A percentile compares a stretch with the other conserved stretches of the same genome.
phyloP scores from a whole-genome alignment of 108 stramenopile genomes.

The Parmales sp. region DNA sequence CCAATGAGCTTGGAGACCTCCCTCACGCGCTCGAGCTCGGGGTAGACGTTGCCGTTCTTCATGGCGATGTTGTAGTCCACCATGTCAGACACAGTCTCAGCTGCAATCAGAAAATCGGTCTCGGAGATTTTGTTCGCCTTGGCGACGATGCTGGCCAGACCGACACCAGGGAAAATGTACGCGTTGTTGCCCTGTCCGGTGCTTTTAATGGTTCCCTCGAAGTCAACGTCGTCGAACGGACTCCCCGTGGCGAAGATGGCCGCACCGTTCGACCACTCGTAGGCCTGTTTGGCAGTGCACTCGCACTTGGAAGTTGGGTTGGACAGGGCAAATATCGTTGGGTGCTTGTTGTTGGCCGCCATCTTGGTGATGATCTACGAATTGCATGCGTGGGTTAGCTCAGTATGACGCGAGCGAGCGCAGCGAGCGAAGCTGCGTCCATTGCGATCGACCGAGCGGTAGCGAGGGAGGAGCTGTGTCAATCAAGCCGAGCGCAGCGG shows the following conservation, averaged over 20 bases:
- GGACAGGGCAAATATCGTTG: slow-evolving; percentile 49
- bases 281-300: slow-evolving; percentile 51
- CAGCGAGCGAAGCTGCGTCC: no score
- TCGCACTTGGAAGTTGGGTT: slow-evolving; percentile 54
- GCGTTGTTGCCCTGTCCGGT: slow-evolving; percentile 24
- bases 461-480: no score
- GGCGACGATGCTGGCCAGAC: slow-evolving; percentile 23
- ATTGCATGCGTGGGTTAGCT: slow-evolving; percentile 19
- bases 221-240: slow-evolving; percentile 36
- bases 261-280: slow-evolving; percentile 39
- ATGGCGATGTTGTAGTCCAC: neutral
- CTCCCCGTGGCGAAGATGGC: slow-evolving; percentile 40
- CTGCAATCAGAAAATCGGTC: neutral
- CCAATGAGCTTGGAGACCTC: neutral
- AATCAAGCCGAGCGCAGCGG: no score
- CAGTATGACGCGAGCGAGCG: no score
- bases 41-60: neutral
- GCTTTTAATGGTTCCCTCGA: slow-evolving; percentile 1
- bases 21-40: neutral
- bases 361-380: slow-evolving; percentile 6
- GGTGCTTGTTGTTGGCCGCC: slow-evolving; percentile 13
- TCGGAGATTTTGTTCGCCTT: neutral
- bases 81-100: neutral
- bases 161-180: slow-evolving; percentile 34
- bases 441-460: no score